A percentile compares a stretch with the other conserved stretches of the same genome.
These are phyloP conservation scores for Cordyceps javanica DNA, from an alignment of 2,329 filamentous ascomycete genomes.

Conservation along the genomic window DNA sequence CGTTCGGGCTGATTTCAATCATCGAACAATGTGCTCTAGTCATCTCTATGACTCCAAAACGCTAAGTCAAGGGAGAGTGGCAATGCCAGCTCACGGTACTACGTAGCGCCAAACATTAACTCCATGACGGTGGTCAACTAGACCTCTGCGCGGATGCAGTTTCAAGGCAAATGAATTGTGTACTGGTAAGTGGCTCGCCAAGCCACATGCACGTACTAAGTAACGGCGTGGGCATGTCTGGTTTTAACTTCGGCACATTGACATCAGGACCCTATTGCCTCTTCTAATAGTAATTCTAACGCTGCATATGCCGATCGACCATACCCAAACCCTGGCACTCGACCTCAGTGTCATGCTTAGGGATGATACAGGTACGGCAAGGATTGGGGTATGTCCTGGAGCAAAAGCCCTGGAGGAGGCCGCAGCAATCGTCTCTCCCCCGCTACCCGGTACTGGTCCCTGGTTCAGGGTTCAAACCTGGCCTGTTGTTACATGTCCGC, in stretches of 20 bases:
- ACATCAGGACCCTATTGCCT: background rate
- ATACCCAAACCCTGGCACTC: background rate
- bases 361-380: background rate
- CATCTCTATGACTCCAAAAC: background rate
- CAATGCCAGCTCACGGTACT: background rate
- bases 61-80: background rate
- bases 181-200: background rate
- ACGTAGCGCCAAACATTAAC: background rate
- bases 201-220: background rate
- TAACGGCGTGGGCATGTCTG: background rate
- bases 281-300: background rate
- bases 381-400: background rate
- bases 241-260: background rate
- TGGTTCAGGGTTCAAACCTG: background rate
- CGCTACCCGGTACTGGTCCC: background rate
- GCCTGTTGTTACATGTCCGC: background rate
- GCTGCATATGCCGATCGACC: slow-evolving; percentile 3
- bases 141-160: background rate
- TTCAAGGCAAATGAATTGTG: background rate
- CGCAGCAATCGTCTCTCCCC: background rate
- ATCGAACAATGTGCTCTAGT: too few species aligned
- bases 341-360: background rate
- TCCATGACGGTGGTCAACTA: background rate
- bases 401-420: background rate
- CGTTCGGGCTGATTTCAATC: too few species aligned